Evolutionary conservation across 2,329 filamentous ascomycete genomes (phyloP).

Genomic region (Penicillium sp.): DNA sequence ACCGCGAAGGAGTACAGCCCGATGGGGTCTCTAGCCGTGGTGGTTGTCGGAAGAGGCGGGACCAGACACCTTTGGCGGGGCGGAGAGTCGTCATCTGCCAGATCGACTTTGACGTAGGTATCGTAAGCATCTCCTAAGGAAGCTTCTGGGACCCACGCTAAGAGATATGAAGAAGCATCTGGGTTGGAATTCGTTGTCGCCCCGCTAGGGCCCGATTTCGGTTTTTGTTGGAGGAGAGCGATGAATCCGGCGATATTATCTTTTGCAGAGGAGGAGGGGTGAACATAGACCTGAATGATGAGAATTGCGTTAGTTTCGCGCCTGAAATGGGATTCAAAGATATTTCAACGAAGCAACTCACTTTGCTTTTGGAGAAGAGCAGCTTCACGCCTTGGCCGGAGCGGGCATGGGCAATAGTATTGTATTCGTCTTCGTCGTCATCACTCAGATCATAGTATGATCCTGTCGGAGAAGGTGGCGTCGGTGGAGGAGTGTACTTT

Average conservation of each 20-base stretch:
- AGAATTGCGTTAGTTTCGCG: constrained; percentile 4
- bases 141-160: constrained; percentile 90
- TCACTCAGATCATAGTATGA: constrained; percentile 96
- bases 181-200: constrained; percentile 37
- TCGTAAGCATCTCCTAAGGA: constrained; percentile 77
- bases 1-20: constrained; percentile 89
- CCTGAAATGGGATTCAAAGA: background rate
- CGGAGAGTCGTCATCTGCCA: constrained; percentile 71
- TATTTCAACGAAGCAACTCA: constrained; percentile 31
- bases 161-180: constrained; percentile 65
- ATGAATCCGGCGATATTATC: constrained; percentile 96
- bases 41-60: constrained; percentile 80
- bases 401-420: constrained; percentile 73
- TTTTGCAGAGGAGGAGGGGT: constrained; percentile 85
- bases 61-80: constrained; percentile 86
- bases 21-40: constrained; percentile 61
- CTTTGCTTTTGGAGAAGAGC: constrained; percentile 94
- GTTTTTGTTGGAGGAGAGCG: constrained; percentile 85
- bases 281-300: constrained; percentile 72
- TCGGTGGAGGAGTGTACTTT: constrained; percentile 36
- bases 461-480: constrained; percentile 65
- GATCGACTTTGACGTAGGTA: constrained; percentile 93
- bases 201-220: constrained; percentile 27
- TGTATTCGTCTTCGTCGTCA: constrained; percentile 91
- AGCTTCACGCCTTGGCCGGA: constrained; percentile 83